Base-by-base conservation (phyloP, 768 basidiomycete genomes). In the Sistotremastrum suecicum region DNA sequence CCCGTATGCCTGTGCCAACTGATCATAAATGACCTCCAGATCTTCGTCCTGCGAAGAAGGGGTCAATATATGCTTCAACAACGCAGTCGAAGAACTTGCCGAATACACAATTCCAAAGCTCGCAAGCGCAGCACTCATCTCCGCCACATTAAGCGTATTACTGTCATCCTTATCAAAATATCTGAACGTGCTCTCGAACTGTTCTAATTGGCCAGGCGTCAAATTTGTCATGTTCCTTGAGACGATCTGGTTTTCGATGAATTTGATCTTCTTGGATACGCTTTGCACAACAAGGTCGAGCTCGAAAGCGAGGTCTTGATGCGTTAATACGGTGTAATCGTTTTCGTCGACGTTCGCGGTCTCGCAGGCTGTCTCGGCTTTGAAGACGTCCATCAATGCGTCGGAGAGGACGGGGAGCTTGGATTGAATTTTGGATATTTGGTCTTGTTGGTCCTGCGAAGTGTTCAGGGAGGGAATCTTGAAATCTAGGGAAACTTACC, bases 281-380 rank as follows among this genome's bases (percentile, higher is more conserved):
- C 79, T 83, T 54, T 83, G 82, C 39, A 79, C 74, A 20, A 94
- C 71, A 8, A 91, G 68, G 58, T 82, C 82, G 1, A 91, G 69
- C 63, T 98, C 92, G 52, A 91, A 95, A 48, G 81, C 79, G 37
- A 95, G 70, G 60, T 97, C 92, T 61, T 88, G 83, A 51, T 71
- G 78, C 3, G 85, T 87, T 56, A 92, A 83, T 2, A 94, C 77
- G 0, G 90, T 94, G 59, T 92, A 86, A 58, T 98, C 94, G 58
- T 95, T 97, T 62, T 95, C 92, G 56, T 98, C 94, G 5, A 97
- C 83, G 50, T 98, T 95, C 7, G 91, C 92, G 5, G 77, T 75
- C 3, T 63, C 64, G 62, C 92, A 95, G 44, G 82, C 83, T 1
- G 70, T 68, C 54, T 97, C 88, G 0, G 80, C 80, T 0, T 60